Evolutionary conservation across 176 grass and related monocot genomes (phyloP).

Genomic region (Juncus effusus): DNA sequence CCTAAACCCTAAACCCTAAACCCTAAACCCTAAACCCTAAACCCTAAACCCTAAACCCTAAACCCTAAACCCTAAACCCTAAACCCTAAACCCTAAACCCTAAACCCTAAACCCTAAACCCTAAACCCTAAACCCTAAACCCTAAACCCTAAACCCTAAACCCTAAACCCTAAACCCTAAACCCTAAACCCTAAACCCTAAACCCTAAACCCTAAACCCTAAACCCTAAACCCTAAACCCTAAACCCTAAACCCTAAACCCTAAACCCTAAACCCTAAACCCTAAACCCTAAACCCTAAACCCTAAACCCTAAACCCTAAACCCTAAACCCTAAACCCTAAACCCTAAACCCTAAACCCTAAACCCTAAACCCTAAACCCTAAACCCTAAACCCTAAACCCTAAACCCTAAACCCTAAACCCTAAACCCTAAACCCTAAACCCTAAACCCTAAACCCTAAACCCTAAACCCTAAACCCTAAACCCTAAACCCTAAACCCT

Average conservation of each 20-base stretch:
- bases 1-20: slow-evolving; percentile 23
- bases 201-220: slow-evolving; percentile 32
- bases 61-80: slow-evolving; percentile 23
- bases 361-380: slow-evolving; percentile 21
- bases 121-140: slow-evolving; percentile 13
- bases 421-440: too few relatives aligned
- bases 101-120: slow-evolving; percentile 9
- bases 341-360: slow-evolving; percentile 9
- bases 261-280: slow-evolving; percentile 32
- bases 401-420: slow-evolving; percentile 18
- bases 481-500: slow-evolving; percentile 31
- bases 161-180: not conserved
- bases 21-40: slow-evolving; percentile 23
- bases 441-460: slow-evolving; percentile 27
- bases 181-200: slow-evolving; percentile 25
- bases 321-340: slow-evolving; percentile 14
- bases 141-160: slow-evolving; percentile 21
- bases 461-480: slow-evolving; percentile 29
- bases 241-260: slow-evolving; percentile 32
- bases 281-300: slow-evolving; percentile 23
- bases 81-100: slow-evolving; percentile 25
- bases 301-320: slow-evolving; percentile 14
- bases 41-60: too few relatives aligned
- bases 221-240: slow-evolving; percentile 20
- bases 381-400: slow-evolving; percentile 12